Percentiles rank a stretch among this genome's conserved stretches.
Conservation (phyloP, 2,329 filamentous ascomycete genomes). For the Teratosphaeria zuluensis region DNA sequence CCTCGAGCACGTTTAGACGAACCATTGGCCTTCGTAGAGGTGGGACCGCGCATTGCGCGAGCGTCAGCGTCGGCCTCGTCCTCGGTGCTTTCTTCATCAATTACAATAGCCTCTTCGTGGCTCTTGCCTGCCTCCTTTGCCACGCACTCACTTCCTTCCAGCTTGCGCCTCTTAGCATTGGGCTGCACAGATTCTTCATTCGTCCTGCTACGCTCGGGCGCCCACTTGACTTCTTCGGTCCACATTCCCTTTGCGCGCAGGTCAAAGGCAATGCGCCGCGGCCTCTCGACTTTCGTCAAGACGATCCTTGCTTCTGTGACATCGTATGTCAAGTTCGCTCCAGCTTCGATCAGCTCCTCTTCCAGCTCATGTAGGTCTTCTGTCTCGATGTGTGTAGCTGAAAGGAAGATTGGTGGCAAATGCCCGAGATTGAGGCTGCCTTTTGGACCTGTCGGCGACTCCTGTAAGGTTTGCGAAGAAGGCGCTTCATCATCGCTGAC, state of each 20-base stretch:
- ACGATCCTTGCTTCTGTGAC: conserved; percentile 62
- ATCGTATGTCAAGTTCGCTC: conserved; percentile 58
- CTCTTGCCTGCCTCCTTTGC: neutral
- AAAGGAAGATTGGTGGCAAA: conserved; percentile 60
- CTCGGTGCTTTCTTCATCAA: conserved; percentile 20
- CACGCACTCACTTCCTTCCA: neutral
- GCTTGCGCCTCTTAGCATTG: conserved; percentile 1
- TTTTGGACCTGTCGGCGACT: neutral
- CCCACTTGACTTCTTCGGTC: conserved; percentile 40
- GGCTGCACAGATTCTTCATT: neutral
- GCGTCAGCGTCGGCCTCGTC: conserved; percentile 22
- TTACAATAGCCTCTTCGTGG: conserved; percentile 2
- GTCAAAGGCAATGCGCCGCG: conserved; percentile 66
- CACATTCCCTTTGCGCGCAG: conserved; percentile 56
- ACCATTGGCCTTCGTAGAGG: neutral
- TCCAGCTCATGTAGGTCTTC: conserved; percentile 57
- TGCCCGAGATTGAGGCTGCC: conserved; percentile 30
- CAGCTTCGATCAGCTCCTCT: conserved; percentile 46
- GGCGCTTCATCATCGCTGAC: neutral
- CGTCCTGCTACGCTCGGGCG: neutral
- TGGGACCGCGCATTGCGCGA: neutral
- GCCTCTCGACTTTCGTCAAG: conserved; percentile 61
- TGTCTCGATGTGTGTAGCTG: conserved; percentile 57
- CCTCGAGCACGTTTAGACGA: neutral
- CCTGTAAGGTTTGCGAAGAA: conserved; percentile 4